These are phyloP conservation scores for Dimargaris xerosporica DNA, from an alignment of 192 early-diverging fungal species.

Conservation along the genomic window DNA sequence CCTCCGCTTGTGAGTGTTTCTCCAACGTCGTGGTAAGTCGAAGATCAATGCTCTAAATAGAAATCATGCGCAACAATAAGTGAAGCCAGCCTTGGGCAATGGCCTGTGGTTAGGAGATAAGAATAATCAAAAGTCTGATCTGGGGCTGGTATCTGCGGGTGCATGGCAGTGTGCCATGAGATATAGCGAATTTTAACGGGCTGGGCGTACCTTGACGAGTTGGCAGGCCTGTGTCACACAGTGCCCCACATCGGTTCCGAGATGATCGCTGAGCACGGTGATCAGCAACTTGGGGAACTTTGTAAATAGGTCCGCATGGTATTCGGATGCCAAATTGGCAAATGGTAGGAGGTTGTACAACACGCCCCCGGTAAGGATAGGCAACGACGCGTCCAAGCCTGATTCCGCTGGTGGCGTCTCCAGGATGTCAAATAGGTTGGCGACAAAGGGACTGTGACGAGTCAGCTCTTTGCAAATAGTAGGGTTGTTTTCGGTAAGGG, in stretches of 20 bases:
- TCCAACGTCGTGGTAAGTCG: conserved; percentile 9
- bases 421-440: conserved; percentile 32
- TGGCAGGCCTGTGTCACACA: conserved; percentile 7
- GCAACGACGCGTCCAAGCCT: conserved; percentile 47
- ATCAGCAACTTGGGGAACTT: conserved; percentile 24
- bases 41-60: conserved; percentile 15
- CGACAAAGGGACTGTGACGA: conserved; percentile 34
- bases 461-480: conserved; percentile 38
- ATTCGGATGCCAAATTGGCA: conserved; percentile 10
- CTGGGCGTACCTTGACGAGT: neutral
- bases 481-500: conserved; percentile 64
- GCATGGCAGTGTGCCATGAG: no score
- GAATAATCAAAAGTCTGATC: no score
- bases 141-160: no score
- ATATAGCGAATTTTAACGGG: neutral
- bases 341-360: conserved; percentile 28
- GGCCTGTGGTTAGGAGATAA: no score
- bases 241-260: conserved; percentile 24
- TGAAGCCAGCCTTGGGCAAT: no score
- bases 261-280: conserved; percentile 1
- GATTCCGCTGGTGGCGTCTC: conserved; percentile 17
- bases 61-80: neutral
- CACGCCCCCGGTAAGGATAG: conserved; percentile 49
- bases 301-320: conserved; percentile 16
- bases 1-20: neutral